These are phyloP conservation scores for Fusarium brevicatenulatum DNA, from an alignment of 2,329 filamentous ascomycete genomes.

Conservation along the genomic window DNA sequence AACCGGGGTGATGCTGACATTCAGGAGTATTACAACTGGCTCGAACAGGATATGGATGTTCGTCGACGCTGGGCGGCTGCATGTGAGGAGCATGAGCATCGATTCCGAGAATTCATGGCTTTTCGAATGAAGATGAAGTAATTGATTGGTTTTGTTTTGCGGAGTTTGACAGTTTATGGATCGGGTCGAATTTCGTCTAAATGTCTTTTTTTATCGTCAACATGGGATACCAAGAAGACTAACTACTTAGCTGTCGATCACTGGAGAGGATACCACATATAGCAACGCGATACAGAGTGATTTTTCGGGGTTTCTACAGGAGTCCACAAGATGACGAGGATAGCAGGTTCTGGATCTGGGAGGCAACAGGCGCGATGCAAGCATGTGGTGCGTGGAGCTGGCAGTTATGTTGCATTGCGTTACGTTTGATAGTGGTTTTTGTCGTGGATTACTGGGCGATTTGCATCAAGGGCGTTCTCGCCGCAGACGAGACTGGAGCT, in stretches of 20 bases:
- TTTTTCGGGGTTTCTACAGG: conserved; percentile 30
- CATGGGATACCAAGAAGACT: conserved; percentile 12
- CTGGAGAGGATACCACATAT: not conserved
- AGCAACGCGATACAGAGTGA: not conserved
- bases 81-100: conserved; percentile 68
- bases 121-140: conserved; percentile 57
- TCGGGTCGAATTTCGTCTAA: conserved; percentile 7
- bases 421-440: conserved; percentile 16
- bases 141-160: conserved; percentile 16
- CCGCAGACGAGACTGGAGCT: conserved; percentile 6
- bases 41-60: conserved; percentile 73
- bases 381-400: conserved; percentile 24
- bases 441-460: conserved; percentile 19
- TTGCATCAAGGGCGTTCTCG: conserved; percentile 26
- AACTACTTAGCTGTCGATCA: conserved; percentile 1
- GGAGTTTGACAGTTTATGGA: conserved; percentile 20
- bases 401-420: not conserved
- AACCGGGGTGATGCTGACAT: conserved; percentile 58
- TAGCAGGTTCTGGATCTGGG: conserved; percentile 26
- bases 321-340: conserved; percentile 18
- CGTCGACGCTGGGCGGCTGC: conserved; percentile 69
- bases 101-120: conserved; percentile 67
- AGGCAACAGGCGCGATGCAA: conserved; percentile 8
- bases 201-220: conserved; percentile 22
- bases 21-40: conserved; percentile 66